Evolutionary conservation across 2,329 filamentous ascomycete genomes (phyloP).

Genomic region (Reticulascus tulasneorum): DNA sequence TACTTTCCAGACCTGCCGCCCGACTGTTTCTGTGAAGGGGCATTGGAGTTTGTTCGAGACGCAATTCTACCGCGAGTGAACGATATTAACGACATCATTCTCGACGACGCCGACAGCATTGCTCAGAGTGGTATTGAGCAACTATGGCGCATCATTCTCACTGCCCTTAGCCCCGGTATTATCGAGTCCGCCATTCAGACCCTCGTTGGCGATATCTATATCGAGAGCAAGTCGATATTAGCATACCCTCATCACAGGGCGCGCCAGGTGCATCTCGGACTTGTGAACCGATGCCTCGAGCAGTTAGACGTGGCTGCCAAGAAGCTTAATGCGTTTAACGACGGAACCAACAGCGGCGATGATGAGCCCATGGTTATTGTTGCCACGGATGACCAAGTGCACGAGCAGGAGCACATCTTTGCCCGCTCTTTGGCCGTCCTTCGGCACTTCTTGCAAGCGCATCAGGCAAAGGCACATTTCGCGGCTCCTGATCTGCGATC

Average conservation of each 20-base stretch:
- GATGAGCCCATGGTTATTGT: constrained; percentile 52
- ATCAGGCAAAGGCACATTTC: constrained; percentile 59
- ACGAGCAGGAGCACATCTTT: constrained; percentile 59
- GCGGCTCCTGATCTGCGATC: constrained; percentile 54
- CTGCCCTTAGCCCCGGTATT: constrained; percentile 60
- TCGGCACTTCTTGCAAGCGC: constrained; percentile 60
- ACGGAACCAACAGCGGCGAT: constrained; percentile 38
- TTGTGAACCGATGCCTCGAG: constrained; percentile 70
- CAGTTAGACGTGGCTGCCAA: constrained; percentile 64
- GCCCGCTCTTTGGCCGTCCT: constrained; percentile 66
- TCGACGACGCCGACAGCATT: constrained; percentile 49
- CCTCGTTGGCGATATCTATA: constrained; percentile 68
- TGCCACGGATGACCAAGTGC: constrained; percentile 41
- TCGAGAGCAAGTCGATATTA: constrained; percentile 52
- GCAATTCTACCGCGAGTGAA: constrained; percentile 45
- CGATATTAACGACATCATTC: constrained; percentile 36
- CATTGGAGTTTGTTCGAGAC: constrained; percentile 60
- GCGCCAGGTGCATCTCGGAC: constrained; percentile 58
- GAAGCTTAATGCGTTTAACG: constrained; percentile 46
- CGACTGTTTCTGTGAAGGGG: constrained; percentile 54
- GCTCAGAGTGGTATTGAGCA: constrained; percentile 59
- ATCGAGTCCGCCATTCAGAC: constrained; percentile 59
- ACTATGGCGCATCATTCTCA: constrained; percentile 79
- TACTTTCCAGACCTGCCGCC: constrained; percentile 57
- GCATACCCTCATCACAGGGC: constrained; percentile 46